Evolutionary conservation across 148 eudicot genomes (phyloP).

Genomic region (Rhododendron henanense): DNA sequence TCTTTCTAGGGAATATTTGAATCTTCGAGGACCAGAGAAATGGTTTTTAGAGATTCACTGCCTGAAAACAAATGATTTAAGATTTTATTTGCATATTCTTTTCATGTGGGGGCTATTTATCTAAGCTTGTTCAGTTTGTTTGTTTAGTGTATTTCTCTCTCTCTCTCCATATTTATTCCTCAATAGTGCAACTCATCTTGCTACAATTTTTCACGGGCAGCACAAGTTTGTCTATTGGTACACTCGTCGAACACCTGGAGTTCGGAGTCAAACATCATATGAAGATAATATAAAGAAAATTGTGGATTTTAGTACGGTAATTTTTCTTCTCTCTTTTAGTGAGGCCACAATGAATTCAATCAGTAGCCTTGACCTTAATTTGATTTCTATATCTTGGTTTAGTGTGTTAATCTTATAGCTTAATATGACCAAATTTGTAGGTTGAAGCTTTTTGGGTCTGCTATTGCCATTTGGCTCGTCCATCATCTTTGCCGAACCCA

Average conservation of each 20-base stretch:
- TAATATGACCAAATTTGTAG: slow-evolving; percentile 28
- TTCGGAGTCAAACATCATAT: slow-evolving; percentile 75
- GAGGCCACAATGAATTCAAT: neutral
- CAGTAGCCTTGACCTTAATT: neutral
- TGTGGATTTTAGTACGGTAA: slow-evolving; percentile 86
- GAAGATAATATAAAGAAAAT: slow-evolving; percentile 89
- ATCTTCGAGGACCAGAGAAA: neutral
- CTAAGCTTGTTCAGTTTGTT: neutral
- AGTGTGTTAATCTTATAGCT: slow-evolving; percentile 8
- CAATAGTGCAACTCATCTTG: slow-evolving; percentile 3
- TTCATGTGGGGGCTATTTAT: neutral
- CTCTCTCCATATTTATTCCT: neutral
- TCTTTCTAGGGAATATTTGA: neutral
- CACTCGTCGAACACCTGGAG: slow-evolving; percentile 86
- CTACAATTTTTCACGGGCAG: slow-evolving; percentile 35
- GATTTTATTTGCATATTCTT: neutral
- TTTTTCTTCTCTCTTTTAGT: neutral
- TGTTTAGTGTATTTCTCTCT: neutral
- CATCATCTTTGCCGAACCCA: slow-evolving; percentile 80
- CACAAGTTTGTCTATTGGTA: slow-evolving; percentile 90
- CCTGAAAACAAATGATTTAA: neutral
- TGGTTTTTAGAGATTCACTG: neutral
- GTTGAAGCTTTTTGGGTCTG: slow-evolving; percentile 97
- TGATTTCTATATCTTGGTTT: neutral
- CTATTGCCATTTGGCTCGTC: slow-evolving; percentile 93